These are phyloP conservation scores for Nakaseomyces uthaithaninus DNA, from an alignment of 1,139 yeast genomes.

Conservation along the genomic window DNA sequence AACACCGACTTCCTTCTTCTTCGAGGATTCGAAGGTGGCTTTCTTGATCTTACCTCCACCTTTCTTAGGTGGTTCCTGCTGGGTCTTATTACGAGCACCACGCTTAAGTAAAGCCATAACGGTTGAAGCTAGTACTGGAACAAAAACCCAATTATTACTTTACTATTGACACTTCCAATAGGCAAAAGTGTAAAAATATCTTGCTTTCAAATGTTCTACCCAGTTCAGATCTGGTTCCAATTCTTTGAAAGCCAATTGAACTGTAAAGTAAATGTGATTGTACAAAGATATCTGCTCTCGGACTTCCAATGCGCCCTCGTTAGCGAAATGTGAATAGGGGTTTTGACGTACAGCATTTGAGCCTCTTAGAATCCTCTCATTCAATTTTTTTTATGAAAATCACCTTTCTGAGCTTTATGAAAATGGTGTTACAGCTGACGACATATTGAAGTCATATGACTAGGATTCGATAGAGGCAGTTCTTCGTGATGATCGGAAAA, in stretches of 20 bases:
- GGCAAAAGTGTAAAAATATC: too few relatives aligned
- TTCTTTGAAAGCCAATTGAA: too few relatives aligned
- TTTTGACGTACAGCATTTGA: neutral
- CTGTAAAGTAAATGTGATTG: neutral
- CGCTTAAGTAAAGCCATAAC: conserved; percentile 69
- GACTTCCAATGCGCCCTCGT: too few relatives aligned
- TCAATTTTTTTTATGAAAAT: neutral
- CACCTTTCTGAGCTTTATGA: neutral
- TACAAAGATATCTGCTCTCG: too few relatives aligned
- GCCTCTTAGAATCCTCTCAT: neutral
- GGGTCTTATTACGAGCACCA: conserved; percentile 55
- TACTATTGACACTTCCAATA: too few relatives aligned
- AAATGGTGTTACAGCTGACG: neutral
- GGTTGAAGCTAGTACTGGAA: too few relatives aligned
- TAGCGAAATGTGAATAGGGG: conserved; percentile 2
- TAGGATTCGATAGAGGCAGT: too few relatives aligned
- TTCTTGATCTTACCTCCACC: conserved; percentile 54
- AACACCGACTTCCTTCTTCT: conserved; percentile 93
- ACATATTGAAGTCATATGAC: too few relatives aligned
- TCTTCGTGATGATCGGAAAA: too few relatives aligned
- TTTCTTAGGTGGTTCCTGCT: conserved; percentile 42
- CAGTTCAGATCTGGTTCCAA: too few relatives aligned
- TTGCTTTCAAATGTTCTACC: too few relatives aligned
- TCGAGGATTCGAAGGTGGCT: conserved; percentile 79
- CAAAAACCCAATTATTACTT: too few relatives aligned